Evolutionary conservation across 2,329 filamentous ascomycete species (phyloP).

Genomic region (Curvularia spicifera): DNA sequence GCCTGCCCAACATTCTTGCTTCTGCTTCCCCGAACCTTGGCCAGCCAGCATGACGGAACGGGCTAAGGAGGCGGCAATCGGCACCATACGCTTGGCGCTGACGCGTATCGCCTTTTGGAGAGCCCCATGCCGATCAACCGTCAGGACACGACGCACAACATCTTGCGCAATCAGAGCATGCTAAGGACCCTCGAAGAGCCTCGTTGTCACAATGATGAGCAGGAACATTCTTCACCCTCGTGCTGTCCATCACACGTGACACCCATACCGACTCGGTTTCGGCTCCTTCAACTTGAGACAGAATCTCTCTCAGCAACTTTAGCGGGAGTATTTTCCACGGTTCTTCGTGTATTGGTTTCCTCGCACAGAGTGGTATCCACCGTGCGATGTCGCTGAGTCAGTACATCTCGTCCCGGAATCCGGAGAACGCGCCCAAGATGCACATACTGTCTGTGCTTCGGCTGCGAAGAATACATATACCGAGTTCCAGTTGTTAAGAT

Average conservation of each 20-base stretch:
- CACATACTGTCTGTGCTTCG: background rate
- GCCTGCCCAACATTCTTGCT: slow-evolving; percentile 16
- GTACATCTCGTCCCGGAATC: background rate
- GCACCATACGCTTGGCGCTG: slow-evolving; percentile 32
- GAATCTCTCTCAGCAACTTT: background rate
- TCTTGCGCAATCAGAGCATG: background rate
- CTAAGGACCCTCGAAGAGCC: background rate
- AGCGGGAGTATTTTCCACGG: background rate
- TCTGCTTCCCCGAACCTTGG: slow-evolving; percentile 16
- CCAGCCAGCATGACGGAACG: slow-evolving; percentile 20
- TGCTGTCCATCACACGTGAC: background rate
- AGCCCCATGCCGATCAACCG: slow-evolving; percentile 7
- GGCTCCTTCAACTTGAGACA: background rate
- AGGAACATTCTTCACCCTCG: background rate
- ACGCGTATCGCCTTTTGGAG: slow-evolving; percentile 21
- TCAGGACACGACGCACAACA: background rate
- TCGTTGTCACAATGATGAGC: background rate
- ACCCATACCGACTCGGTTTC: background rate
- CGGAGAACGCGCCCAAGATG: background rate
- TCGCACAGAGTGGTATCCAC: background rate
- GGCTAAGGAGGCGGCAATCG: slow-evolving; percentile 31
- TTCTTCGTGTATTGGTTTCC: background rate
- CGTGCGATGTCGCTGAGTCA: background rate
- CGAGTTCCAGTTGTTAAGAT: background rate
- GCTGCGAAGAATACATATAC: background rate